phyloP scores from a whole-genome alignment of 345 rosid species.

The Luvunga scandens region DNA sequence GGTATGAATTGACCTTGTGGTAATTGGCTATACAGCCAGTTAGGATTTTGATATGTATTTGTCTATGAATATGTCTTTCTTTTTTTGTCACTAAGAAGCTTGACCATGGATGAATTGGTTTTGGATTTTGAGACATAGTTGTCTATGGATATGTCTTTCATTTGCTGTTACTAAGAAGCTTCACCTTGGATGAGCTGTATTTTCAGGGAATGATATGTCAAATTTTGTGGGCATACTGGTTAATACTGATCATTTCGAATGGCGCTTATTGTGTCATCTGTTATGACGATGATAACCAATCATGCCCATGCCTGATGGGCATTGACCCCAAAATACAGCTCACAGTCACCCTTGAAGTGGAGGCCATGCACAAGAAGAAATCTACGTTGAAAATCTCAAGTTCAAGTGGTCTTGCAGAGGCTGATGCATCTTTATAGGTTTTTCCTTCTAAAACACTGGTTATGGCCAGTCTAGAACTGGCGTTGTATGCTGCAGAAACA shows the following conservation, averaged over 20 bases:
- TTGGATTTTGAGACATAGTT: neutral
- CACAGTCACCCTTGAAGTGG: slow-evolving; percentile 3
- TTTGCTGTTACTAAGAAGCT: neutral
- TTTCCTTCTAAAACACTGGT: neutral
- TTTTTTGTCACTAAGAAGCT: neutral
- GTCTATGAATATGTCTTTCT: neutral
- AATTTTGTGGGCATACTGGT: slow-evolving; percentile 14
- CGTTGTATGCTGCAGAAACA: neutral
- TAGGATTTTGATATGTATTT: neutral
- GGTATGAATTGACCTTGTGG: neutral
- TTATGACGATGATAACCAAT: neutral
- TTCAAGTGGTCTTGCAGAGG: slow-evolving; percentile 6
- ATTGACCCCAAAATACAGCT: slow-evolving; percentile 17
- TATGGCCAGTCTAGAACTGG: neutral
- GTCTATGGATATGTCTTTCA: neutral
- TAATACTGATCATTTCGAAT: slow-evolving; percentile 12
- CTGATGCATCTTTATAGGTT: slow-evolving; percentile 11
- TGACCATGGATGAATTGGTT: neutral
- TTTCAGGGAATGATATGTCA: slow-evolving; percentile 26
- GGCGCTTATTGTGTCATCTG: slow-evolving; percentile 10
- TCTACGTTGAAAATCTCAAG: slow-evolving; percentile 6
- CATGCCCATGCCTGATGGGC: slow-evolving; percentile 10
- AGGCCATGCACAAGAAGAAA: neutral
- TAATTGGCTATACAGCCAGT: neutral
- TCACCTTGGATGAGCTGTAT: neutral